These are phyloP conservation scores for Cystoderma amianthinum DNA, from an alignment of 768 basidiomycete genomes.

Conservation along the genomic window DNA sequence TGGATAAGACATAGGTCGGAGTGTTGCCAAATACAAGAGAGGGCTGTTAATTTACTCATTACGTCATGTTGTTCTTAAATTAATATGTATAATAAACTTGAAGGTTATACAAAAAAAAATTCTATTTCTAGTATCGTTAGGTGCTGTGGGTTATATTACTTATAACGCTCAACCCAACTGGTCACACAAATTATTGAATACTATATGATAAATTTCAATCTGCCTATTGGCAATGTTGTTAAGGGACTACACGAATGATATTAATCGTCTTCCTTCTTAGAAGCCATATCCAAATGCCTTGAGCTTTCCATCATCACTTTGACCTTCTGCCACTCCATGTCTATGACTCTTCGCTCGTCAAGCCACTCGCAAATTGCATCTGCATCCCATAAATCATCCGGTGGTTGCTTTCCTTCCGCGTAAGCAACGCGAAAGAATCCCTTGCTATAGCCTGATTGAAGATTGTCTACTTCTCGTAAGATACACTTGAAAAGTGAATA, in stretches of 20 bases:
- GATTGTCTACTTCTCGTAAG: slow-evolving; percentile 47
- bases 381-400: slow-evolving; percentile 62
- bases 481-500: slow-evolving; percentile 58
- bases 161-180: too few relatives aligned
- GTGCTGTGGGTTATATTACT: too few relatives aligned
- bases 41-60: too few relatives aligned
- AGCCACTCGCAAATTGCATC: slow-evolving; percentile 81
- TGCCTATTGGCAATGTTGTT: slow-evolving; percentile 3
- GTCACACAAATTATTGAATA: too few relatives aligned
- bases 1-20: slow-evolving; percentile 4
- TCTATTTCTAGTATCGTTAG: too few relatives aligned
- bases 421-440: slow-evolving; percentile 57
- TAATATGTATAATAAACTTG: too few relatives aligned
- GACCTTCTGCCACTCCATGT: slow-evolving; percentile 63
- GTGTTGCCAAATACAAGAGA: too few relatives aligned
- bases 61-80: too few relatives aligned
- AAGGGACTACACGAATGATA: too few relatives aligned
- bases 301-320: slow-evolving; percentile 72
- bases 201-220: neutral
- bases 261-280: slow-evolving; percentile 40
- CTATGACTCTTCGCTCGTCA: slow-evolving; percentile 60
- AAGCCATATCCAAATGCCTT: slow-evolving; percentile 48
- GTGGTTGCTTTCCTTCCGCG: slow-evolving; percentile 47
- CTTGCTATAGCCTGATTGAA: slow-evolving; percentile 30
- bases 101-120: too few relatives aligned